Percentiles rank a stretch among this genome's conserved stretches.
Evolutionary conservation across 2,329 filamentous ascomycete species (phyloP).

Genomic region (Parastagonospora avenae): DNA sequence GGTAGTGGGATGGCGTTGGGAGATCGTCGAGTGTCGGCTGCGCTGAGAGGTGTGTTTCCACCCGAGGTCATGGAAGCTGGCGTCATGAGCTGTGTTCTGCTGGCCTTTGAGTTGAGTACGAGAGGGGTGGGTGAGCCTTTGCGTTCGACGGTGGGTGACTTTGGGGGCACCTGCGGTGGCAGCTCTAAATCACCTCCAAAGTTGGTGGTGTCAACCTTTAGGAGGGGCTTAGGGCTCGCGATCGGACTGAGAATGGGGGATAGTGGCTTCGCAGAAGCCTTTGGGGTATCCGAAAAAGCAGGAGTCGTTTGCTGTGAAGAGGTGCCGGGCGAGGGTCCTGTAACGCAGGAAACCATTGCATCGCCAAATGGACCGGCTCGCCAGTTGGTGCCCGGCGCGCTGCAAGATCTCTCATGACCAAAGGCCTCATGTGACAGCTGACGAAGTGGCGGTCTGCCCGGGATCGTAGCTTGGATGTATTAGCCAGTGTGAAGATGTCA

Average conservation of each 20-base stretch:
- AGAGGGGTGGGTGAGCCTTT: slow-evolving; percentile 43
- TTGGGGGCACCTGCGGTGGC: slow-evolving; percentile 45
- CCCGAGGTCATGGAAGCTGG: slow-evolving; percentile 33
- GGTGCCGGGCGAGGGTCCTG: slow-evolving; percentile 38
- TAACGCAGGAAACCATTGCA: slow-evolving; percentile 47
- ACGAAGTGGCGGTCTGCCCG: slow-evolving; percentile 47
- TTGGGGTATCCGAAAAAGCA: slow-evolving; percentile 21
- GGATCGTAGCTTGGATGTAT: slow-evolving; percentile 44
- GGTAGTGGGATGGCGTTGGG: slow-evolving; percentile 35
- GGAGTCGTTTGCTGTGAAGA: slow-evolving; percentile 19
- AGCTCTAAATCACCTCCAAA: slow-evolving; percentile 25
- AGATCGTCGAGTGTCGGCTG: slow-evolving; percentile 38
- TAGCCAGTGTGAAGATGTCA: slow-evolving; percentile 9
- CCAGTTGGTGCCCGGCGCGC: slow-evolving; percentile 47
- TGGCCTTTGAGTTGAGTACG: slow-evolving; percentile 37
- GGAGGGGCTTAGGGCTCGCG: slow-evolving; percentile 30
- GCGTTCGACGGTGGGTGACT: slow-evolving; percentile 41
- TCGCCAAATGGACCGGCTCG: slow-evolving; percentile 47
- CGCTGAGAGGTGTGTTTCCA: slow-evolving; percentile 31
- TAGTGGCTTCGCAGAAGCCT: slow-evolving; percentile 15
- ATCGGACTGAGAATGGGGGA: slow-evolving; percentile 44
- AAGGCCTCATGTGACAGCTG: slow-evolving; percentile 40
- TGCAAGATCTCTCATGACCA: slow-evolving; percentile 47
- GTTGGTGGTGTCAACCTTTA: slow-evolving; percentile 40
- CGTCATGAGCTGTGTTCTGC: slow-evolving; percentile 38